A percentile compares a stretch with the other conserved stretches of the same genome.
Evolutionary conservation across 2,329 filamentous ascomycete genomes (phyloP).

Genomic region (Trichocomaceae sp.): DNA sequence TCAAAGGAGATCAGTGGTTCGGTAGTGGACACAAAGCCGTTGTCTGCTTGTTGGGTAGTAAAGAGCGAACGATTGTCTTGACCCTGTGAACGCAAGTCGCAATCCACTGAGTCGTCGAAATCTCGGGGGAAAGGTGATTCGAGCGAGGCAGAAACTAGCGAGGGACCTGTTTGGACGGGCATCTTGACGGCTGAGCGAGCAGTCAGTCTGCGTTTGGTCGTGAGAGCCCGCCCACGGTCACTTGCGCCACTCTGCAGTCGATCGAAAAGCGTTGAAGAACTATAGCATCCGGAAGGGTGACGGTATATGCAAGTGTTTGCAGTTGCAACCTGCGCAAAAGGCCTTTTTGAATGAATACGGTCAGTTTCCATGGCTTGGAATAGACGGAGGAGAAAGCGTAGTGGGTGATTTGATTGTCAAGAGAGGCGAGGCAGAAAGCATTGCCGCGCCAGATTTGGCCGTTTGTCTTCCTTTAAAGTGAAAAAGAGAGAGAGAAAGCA

Average conservation of each 20-base stretch:
- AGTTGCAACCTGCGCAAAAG: constrained; percentile 39
- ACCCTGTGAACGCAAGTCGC: constrained; percentile 16
- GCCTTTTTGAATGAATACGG: constrained; percentile 25
- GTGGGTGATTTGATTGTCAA: not conserved
- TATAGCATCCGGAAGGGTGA: constrained; percentile 25
- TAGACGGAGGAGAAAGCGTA: not conserved
- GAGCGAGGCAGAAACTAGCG: constrained; percentile 40
- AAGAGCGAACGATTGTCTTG: constrained; percentile 21
- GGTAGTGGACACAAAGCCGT: constrained; percentile 5
- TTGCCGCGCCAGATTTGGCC: not conserved
- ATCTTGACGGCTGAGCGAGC: constrained; percentile 22
- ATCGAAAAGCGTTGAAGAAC: constrained; percentile 19
- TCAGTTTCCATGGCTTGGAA: constrained; percentile 25
- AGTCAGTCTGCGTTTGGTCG: constrained; percentile 26
- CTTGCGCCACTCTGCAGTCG: constrained; percentile 21
- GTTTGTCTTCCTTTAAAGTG: constrained; percentile 1
- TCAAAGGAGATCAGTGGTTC: constrained; percentile 21
- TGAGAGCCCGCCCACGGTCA: constrained; percentile 23
- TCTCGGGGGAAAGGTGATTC: constrained; percentile 49
- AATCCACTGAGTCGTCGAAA: constrained; percentile 37
- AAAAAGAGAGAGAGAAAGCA: constrained; percentile 11
- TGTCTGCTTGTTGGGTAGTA: not conserved
- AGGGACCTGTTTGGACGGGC: constrained; percentile 36
- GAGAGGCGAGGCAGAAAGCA: not conserved
- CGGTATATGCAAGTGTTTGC: constrained; percentile 20